Conservation (phyloP, 78 protist genomes). For the Planoprotostelium fungivorum region DNA sequence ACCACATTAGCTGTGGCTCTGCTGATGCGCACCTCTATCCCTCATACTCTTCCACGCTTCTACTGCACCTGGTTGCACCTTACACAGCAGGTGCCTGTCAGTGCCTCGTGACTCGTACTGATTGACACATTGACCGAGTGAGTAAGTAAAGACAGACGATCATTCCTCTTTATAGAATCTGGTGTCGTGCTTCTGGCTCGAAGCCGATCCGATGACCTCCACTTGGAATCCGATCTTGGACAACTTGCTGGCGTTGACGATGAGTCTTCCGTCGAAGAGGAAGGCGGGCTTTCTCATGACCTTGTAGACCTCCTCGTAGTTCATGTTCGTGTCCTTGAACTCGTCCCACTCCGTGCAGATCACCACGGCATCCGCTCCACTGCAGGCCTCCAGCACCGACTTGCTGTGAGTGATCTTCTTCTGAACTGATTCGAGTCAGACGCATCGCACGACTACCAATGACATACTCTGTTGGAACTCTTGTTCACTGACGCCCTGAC, state of each 20-base stretch:
- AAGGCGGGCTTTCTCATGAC: slow-evolving; percentile 85
- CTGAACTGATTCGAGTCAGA: too few relatives aligned
- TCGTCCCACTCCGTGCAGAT: slow-evolving; percentile 96
- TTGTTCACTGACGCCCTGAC: neutral
- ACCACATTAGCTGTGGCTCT: too few relatives aligned
- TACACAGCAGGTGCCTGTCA: too few relatives aligned
- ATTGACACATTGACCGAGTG: too few relatives aligned
- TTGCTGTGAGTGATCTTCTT: too few relatives aligned
- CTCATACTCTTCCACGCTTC: too few relatives aligned
- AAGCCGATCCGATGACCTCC: slow-evolving; percentile 50
- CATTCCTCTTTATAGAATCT: too few relatives aligned
- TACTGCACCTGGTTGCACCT: too few relatives aligned
- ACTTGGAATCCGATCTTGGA: slow-evolving; percentile 76
- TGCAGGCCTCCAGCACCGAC: too few relatives aligned
- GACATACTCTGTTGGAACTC: neutral
- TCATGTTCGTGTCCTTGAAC: slow-evolving; percentile 48
- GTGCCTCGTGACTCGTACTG: too few relatives aligned
- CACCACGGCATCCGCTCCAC: slow-evolving; percentile 84
- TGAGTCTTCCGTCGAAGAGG: slow-evolving; percentile 87
- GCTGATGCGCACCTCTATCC: too few relatives aligned
- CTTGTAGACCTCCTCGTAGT: slow-evolving; percentile 37
- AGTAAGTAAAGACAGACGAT: too few relatives aligned
- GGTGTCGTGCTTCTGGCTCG: neutral
- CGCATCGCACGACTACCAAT: slow-evolving; percentile 45
- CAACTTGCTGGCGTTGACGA: slow-evolving; percentile 66